phyloP scores from a whole-genome alignment of 139 green algal genomes.

The Astrephomene gubernaculifera region DNA sequence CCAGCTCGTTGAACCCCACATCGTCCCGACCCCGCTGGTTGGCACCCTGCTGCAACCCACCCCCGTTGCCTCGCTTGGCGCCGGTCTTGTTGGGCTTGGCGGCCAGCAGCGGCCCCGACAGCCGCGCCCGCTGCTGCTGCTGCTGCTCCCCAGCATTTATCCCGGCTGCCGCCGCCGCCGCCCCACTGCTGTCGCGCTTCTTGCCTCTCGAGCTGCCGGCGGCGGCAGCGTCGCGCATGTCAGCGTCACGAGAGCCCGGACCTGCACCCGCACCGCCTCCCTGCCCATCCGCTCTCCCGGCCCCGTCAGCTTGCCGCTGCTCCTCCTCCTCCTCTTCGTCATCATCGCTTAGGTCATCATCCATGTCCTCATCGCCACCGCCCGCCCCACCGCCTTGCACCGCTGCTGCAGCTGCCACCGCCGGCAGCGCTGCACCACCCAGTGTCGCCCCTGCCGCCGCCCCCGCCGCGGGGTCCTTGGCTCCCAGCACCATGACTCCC shows the following conservation, averaged over 20 bases:
- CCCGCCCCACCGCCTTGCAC: background rate
- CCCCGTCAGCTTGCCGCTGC: no score
- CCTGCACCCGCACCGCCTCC: background rate
- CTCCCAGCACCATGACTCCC: conserved; percentile 24
- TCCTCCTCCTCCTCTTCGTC: background rate
- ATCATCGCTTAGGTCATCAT: background rate
- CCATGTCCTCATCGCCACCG: background rate
- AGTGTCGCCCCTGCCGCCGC: no score
- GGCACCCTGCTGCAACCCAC: background rate
- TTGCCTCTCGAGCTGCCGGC: background rate
- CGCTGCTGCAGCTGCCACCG: background rate
- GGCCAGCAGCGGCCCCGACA: conserved; percentile 5
- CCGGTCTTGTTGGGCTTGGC: background rate
- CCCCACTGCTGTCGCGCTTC: background rate
- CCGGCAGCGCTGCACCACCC: no score
- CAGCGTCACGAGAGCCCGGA: background rate
- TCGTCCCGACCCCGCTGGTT: conserved; percentile 23
- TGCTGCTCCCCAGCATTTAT: background rate
- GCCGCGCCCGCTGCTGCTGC: background rate
- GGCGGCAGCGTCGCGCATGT: background rate
- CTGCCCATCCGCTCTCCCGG: background rate
- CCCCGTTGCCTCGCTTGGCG: no score
- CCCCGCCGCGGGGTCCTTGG: background rate
- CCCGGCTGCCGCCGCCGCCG: background rate
- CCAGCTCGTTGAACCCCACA: conserved; percentile 45